Base-by-base conservation (phyloP, 116 monocot species). In the Papilionanthe hybrid region DNA sequence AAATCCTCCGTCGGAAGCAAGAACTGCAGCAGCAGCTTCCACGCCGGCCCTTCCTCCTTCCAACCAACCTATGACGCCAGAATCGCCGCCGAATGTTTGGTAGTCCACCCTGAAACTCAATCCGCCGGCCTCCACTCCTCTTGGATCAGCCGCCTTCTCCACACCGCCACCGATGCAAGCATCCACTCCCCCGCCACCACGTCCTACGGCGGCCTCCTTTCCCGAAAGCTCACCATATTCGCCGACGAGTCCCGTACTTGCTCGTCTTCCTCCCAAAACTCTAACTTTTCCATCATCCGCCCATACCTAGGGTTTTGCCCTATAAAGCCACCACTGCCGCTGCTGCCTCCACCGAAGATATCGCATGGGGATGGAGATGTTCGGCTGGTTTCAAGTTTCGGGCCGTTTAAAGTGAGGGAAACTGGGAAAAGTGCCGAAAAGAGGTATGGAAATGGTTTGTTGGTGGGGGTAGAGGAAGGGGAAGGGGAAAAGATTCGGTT, bases 131-230 rank as follows among this genome's bases (percentile, higher is more conserved):
- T 65, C 22, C 65, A n/a, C 65, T 65, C 65, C 7, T 65, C 65
- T 25, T 65, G 65, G 65, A 65, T 65, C 65, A 65, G 65, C 65
- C 65, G 65, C 65, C 65, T 65, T 9, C 65, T n/a, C 65, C 23
- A 22, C 65, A 27, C 65, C 11, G 9, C 65, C 10, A 1, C 65
- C 65, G 65, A 9, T 25, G 65, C 65, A n/a, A 8, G 65, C 65
- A 65, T 65, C 27, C 65, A 65, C 5, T 65, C 22, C n/a, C 60
- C 65, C 23, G 65, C 9, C 65, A 65, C 25, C 7, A 27, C 27
- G 7, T 65, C 65, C 9, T n/a, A 5, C 27, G 65, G 65, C 23
- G 25, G 1, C 27, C 23, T 27, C 23, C 0, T 27, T 23, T 9
- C 65, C 65, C 9, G 65, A 7, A 65, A 25, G 65, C 23, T 23